Evolutionary conservation across 176 grass and related monocot species (phyloP).

Genomic region (Oryza nivara): DNA sequence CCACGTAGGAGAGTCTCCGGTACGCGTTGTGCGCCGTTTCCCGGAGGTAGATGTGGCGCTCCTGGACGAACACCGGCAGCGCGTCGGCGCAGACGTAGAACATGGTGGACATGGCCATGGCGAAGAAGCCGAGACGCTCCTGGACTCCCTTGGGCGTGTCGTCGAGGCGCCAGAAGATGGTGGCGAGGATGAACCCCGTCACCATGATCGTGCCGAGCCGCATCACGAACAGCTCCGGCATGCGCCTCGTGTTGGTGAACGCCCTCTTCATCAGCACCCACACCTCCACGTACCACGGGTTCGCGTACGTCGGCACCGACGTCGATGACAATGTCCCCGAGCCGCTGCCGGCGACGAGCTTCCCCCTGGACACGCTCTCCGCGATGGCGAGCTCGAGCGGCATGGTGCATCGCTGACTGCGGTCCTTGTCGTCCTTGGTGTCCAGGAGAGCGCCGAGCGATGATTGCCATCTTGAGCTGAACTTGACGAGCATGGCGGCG

Average conservation of each 20-base stretch:
- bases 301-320: constrained; percentile 63
- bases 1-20: constrained; percentile 69
- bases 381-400: constrained; percentile 62
- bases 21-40: constrained; percentile 93
- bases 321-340: background rate
- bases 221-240: constrained; percentile 86
- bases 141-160: constrained; percentile 71
- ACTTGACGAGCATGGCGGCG: constrained; percentile 56
- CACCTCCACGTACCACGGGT: constrained; percentile 72
- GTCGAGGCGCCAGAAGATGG: constrained; percentile 89
- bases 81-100: constrained; percentile 95
- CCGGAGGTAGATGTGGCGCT: constrained; percentile 85
- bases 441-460: background rate
- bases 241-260: constrained; percentile 85
- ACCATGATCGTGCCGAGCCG: constrained; percentile 70
- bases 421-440: background rate
- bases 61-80: constrained; percentile 86
- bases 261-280: constrained; percentile 67
- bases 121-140: constrained; percentile 83
- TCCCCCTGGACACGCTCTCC: constrained; percentile 62
- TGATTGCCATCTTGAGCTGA: constrained; percentile 60
- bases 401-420: background rate
- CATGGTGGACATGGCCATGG: constrained; percentile 88
- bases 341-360: constrained; percentile 65
- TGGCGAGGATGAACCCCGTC: constrained; percentile 74